Base-by-base conservation (phyloP, 1,284 basidiomycete species). In the Vanrija humicola region DNA sequence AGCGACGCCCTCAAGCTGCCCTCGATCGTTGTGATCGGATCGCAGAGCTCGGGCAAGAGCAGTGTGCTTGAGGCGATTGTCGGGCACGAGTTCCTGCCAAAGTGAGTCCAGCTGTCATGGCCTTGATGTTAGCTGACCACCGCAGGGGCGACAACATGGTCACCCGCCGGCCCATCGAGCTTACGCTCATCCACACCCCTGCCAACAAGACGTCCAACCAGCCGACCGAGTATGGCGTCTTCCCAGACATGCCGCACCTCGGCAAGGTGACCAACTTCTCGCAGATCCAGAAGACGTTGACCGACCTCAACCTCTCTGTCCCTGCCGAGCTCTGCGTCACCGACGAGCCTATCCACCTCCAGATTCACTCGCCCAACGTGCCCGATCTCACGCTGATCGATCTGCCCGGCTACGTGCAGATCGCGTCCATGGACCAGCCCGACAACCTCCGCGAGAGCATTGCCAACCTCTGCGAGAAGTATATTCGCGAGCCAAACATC, bases 71-170 rank as follows among this genome's bases (percentile, higher is more conserved):
- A 99, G 75, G 89, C 96, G 2, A 91, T 99, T 63, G 96, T 99
- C 21, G 96, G 95, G 0, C 92, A 97, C 63, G 93, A 98, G 74
- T 98, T 99, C 76, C 79, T 99, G 42, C 96, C 95, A 39, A 98
- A 98, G 92, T 95, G 64, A 64, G 85, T 77, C 9, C 34, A 34
- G 34, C 34, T 34, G 23, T 62, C 34, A 15, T 23, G 21, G 5
- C 21, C 3, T 23, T 23, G 21, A 9, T 44, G 18, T 26, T 26
- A 7, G 16, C 39, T 48, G 40, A 21, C 50, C 50, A 44, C 40
- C 9, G 34, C 69, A 96, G 92, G 79, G 95, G 95, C 55, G 89
- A 94, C 77, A 98, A 98, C 77, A 99, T 99, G 96, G 96, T 98
- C 45, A 99, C 95, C 1, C 89, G 95, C 3, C 86, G 95, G 47